phyloP scores from a whole-genome alignment of 2,329 filamentous ascomycete species.

The Fusarium anguioides region DNA sequence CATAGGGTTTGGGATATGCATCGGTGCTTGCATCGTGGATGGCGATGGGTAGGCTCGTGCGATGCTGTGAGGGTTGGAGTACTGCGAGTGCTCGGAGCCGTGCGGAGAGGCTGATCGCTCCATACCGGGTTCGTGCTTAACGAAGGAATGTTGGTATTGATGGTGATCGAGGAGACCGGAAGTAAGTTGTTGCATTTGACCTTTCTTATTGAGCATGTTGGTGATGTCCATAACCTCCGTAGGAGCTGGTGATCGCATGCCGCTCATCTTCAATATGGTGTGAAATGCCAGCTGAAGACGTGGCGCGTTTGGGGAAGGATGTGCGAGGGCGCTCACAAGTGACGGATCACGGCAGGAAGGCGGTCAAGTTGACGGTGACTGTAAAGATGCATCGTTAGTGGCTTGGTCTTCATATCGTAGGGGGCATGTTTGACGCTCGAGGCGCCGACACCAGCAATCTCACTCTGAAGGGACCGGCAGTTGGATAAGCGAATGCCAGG shows the following conservation, averaged over 20 bases:
- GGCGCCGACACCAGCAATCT: slow-evolving; percentile 2
- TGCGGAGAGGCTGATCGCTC: slow-evolving; percentile 69
- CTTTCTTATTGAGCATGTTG: slow-evolving; percentile 64
- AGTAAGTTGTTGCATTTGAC: slow-evolving; percentile 51
- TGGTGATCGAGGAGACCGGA: slow-evolving; percentile 49
- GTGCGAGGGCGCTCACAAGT: slow-evolving; percentile 37
- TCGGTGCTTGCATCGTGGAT: slow-evolving; percentile 61
- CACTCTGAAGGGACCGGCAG: slow-evolving; percentile 12
- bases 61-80: slow-evolving; percentile 62
- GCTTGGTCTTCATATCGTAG: not conserved
- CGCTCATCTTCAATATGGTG: slow-evolving; percentile 47
- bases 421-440: slow-evolving; percentile 10
- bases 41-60: slow-evolving; percentile 65
- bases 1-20: slow-evolving; percentile 60
- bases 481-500: slow-evolving; percentile 14
- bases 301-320: slow-evolving; percentile 38
- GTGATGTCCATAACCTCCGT: slow-evolving; percentile 65
- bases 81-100: slow-evolving; percentile 69
- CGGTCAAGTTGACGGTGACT: slow-evolving; percentile 41
- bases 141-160: slow-evolving; percentile 47
- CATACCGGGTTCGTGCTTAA: slow-evolving; percentile 55
- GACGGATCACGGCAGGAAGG: slow-evolving; percentile 42
- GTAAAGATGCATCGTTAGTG: slow-evolving; percentile 34
- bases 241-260: slow-evolving; percentile 58
- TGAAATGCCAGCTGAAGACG: slow-evolving; percentile 30